phyloP scores from a whole-genome alignment of 2,329 filamentous ascomycete species.

The Aureobasidium sp. region DNA sequence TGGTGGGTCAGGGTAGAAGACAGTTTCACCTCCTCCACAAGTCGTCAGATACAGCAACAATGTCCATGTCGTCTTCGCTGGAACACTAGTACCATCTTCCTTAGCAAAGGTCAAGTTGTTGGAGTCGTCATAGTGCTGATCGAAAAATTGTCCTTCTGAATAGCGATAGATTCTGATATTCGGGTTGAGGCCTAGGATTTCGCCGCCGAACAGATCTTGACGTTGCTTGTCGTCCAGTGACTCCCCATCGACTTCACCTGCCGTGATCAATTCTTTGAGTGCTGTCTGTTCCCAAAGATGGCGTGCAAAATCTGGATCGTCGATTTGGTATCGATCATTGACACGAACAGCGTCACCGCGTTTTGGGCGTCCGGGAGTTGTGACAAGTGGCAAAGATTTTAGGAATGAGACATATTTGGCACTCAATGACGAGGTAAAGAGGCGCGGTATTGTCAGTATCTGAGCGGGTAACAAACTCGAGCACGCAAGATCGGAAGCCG shows the following conservation, averaged over 20 bases:
- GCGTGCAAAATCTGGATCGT: constrained; percentile 68
- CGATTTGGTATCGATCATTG: constrained; percentile 81
- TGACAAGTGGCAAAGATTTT: constrained; percentile 61
- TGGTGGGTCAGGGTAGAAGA: constrained; percentile 69
- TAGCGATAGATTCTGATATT: constrained; percentile 91
- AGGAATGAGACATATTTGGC: constrained; percentile 70
- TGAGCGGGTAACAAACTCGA: constrained; percentile 55
- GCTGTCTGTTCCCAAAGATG: constrained; percentile 72
- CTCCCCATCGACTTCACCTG: constrained; percentile 30
- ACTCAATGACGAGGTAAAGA: constrained; percentile 70
- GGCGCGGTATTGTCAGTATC: constrained; percentile 64
- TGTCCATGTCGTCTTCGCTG: constrained; percentile 80
- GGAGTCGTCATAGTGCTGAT: constrained; percentile 87
- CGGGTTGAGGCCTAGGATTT: constrained; percentile 74
- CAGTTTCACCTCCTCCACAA: constrained; percentile 79
- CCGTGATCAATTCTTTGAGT: constrained; percentile 53
- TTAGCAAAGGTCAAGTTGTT: constrained; percentile 60
- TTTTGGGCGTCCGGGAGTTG: constrained; percentile 72
- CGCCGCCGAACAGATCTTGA: constrained; percentile 62
- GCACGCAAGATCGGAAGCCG: constrained; percentile 56
- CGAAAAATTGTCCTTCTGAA: constrained; percentile 79
- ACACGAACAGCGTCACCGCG: constrained; percentile 75
- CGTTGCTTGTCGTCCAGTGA: constrained; percentile 27
- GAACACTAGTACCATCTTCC: constrained; percentile 34
- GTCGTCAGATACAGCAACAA: constrained; percentile 81